These are phyloP conservation scores for Hanseniaspora mollemarum DNA, from an alignment of 805 yeast species.

Conservation along the genomic window DNA sequence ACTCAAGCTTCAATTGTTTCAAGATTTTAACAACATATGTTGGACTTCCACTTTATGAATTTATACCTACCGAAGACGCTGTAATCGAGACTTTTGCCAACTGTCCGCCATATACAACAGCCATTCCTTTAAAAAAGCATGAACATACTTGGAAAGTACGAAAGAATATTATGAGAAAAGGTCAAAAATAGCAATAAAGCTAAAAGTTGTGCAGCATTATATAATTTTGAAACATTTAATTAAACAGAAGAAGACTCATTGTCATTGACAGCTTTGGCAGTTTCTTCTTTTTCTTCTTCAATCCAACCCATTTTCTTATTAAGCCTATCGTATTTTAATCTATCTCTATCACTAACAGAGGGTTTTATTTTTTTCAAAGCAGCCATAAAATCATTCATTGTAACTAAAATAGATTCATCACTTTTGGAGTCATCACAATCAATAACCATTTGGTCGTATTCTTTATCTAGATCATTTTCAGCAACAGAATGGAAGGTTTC, in stretches of 20 bases:
- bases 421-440: slow-evolving; percentile 19
- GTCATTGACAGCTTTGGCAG: slow-evolving; percentile 12
- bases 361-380: slow-evolving; percentile 76
- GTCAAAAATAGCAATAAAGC: slow-evolving; percentile 25
- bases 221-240: neutral
- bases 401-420: slow-evolving; percentile 40
- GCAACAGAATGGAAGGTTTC: slow-evolving; percentile 35
- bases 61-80: slow-evolving; percentile 30
- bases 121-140: slow-evolving; percentile 27
- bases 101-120: slow-evolving; percentile 14
- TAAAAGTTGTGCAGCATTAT: neutral
- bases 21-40: slow-evolving; percentile 35
- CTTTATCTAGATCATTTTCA: slow-evolving; percentile 38
- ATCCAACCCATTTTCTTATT: slow-evolving; percentile 71
- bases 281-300: slow-evolving; percentile 27
- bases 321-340: slow-evolving; percentile 61
- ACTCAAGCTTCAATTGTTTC: slow-evolving; percentile 35
- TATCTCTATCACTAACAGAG: slow-evolving; percentile 77
- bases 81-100: slow-evolving; percentile 18
- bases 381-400: slow-evolving; percentile 49
- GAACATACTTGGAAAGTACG: slow-evolving; percentile 51
- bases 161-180: slow-evolving; percentile 42
- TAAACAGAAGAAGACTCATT: neutral
- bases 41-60: slow-evolving; percentile 51
- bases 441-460: slow-evolving; percentile 32